Conservation (phyloP, 1,284 basidiomycete species). For the Papiliotrema flavescens region DNA sequence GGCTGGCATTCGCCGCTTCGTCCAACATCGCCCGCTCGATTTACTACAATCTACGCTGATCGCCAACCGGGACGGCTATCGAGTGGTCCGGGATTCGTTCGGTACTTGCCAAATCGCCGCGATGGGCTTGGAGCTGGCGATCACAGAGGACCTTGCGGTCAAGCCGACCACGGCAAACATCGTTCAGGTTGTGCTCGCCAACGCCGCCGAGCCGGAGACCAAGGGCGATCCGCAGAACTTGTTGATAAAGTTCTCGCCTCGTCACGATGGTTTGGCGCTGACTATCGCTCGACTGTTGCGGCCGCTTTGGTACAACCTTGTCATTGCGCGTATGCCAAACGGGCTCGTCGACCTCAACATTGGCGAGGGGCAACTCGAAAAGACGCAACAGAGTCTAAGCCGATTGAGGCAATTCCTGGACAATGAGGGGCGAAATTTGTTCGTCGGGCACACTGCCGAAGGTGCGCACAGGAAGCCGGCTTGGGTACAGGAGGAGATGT, state of each 20-base stretch:
- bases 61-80: constrained; percentile 33
- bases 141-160: constrained; percentile 27
- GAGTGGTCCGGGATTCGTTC: not conserved
- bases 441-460: too few species aligned
- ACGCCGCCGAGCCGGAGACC: constrained; percentile 3
- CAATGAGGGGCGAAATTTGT: constrained; percentile 1
- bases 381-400: constrained; percentile 72
- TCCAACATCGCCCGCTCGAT: constrained; percentile 38
- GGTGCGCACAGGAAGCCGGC: constrained; percentile 30
- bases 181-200: constrained; percentile 4
- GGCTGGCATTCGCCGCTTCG: constrained; percentile 34
- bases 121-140: constrained; percentile 38
- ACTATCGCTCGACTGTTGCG: constrained; percentile 81
- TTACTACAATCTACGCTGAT: constrained; percentile 36
- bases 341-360: constrained; percentile 42
- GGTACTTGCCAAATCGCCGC: constrained; percentile 26
- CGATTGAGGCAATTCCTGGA: constrained; percentile 61
- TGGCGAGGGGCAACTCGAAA: constrained; percentile 61
- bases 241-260: constrained; percentile 69
- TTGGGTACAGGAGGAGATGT: constrained; percentile 46
- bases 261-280: constrained; percentile 82
- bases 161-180: constrained; percentile 26
- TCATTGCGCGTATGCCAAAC: constrained; percentile 53
- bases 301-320: constrained; percentile 79
- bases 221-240: too few species aligned